phyloP scores from a whole-genome alignment of 495 filamentous ascomycete genomes.

The Hypoxylon subgilvum region DNA sequence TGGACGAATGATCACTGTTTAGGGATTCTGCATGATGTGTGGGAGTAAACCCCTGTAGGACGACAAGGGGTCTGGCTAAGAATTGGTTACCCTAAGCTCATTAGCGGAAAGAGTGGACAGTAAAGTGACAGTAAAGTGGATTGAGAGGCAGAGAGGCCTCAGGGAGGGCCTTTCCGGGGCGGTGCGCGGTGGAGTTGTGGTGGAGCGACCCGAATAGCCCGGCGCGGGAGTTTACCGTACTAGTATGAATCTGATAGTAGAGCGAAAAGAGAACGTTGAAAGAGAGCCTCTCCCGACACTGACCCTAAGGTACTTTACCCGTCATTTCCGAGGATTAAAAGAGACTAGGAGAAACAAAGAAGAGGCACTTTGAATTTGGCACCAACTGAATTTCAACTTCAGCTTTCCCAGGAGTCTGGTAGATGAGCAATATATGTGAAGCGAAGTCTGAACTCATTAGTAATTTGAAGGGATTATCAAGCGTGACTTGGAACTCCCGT shows the following conservation, averaged over 20 bases:
- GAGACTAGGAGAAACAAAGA: conserved; percentile 11
- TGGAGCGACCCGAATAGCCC: conserved; percentile 31
- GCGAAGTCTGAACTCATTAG: no score
- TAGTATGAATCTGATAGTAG: no score
- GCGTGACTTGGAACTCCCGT: no score
- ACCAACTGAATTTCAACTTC: conserved; percentile 7
- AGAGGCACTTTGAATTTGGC: conserved; percentile 13
- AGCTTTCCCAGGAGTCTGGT: background rate
- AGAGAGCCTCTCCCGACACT: conserved; percentile 34
- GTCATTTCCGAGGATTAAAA: conserved; percentile 32
- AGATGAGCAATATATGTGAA: background rate
- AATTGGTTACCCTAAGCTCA: conserved; percentile 30
- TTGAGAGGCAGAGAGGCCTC: background rate
- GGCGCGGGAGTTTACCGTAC: conserved; percentile 33
- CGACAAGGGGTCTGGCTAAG: conserved; percentile 22
- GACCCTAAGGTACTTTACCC: conserved; percentile 27
- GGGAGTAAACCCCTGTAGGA: conserved; percentile 28
- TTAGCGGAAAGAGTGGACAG: conserved; percentile 33
- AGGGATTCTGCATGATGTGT: conserved; percentile 35
- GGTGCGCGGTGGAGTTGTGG: conserved; percentile 28
- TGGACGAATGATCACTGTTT: conserved; percentile 32
- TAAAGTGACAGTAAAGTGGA: conserved; percentile 5
- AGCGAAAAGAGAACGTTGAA: conserved; percentile 20
- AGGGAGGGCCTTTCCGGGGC: conserved; percentile 34
- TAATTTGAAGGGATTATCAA: no score